Conservation (phyloP, 1,139 yeast species). For the Pichia sp. region DNA sequence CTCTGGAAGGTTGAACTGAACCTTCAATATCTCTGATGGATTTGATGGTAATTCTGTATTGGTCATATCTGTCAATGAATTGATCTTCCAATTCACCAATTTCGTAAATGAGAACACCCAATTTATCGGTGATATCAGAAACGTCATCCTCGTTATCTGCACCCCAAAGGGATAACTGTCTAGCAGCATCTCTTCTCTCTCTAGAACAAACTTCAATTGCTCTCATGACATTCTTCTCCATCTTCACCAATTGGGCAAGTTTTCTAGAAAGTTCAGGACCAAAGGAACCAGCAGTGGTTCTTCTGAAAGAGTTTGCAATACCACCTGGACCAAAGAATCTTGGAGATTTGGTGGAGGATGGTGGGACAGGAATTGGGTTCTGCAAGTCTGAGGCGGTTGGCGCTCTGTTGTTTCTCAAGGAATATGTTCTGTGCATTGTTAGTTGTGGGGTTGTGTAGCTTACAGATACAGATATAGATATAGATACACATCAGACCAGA, state of each 20-base stretch:
- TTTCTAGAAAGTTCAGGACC: slow-evolving; percentile 78
- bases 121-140: slow-evolving; percentile 76
- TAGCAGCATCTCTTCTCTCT: slow-evolving; percentile 78
- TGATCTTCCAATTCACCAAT: slow-evolving; percentile 85
- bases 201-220: slow-evolving; percentile 70
- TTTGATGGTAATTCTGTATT: slow-evolving; percentile 75
- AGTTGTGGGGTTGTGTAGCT: neutral
- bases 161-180: slow-evolving; percentile 81
- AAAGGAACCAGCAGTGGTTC: slow-evolving; percentile 62
- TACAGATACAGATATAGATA: neutral
- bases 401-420: slow-evolving; percentile 70
- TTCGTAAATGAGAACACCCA: slow-evolving; percentile 76
- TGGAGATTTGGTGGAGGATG: slow-evolving; percentile 53
- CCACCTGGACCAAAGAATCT: slow-evolving; percentile 68
- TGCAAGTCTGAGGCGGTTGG: slow-evolving; percentile 79
- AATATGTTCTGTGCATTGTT: slow-evolving; percentile 74
- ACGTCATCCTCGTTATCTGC: slow-evolving; percentile 80
- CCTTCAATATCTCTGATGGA: slow-evolving; percentile 80
- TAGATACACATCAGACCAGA: no score
- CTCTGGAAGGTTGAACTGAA: slow-evolving; percentile 81
- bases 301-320: slow-evolving; percentile 59
- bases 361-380: slow-evolving; percentile 69
- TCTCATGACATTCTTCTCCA: slow-evolving; percentile 77
- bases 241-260: slow-evolving; percentile 68
- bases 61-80: slow-evolving; percentile 80